Base-by-base conservation (phyloP, 306 rosid species). In the Dryas drummondii region DNA sequence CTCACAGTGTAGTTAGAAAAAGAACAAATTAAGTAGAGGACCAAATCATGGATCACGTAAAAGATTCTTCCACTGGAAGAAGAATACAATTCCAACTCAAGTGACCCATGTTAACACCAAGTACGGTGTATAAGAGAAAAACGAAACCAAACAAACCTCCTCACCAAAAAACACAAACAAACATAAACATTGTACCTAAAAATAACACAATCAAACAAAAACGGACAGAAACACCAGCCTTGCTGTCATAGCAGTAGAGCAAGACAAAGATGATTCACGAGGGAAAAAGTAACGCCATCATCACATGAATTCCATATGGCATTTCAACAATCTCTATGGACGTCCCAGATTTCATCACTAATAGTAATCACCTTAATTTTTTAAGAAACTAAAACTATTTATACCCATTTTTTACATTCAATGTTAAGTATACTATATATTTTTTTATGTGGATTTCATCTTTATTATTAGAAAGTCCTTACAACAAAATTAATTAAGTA, bases 261-360 rank as follows among this genome's bases (percentile, higher is more conserved):
- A 41, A 44, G 59, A 71, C 19, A 32, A 32, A 32, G 37, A 55
- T 17, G 66, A 71, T 53, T 71, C 76, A 71, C 76, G 76, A 42
- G 75, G 12, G 41, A 17, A 5, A 45, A 45, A 72, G 56, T 45
- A 46, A 5, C 5, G 49, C 49, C 49, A 37, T 15, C 19, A 2
- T 6, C 42, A 12, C 42, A 26, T 11, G 42, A 58, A 58, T 9
- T n/a, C 9, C 59, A n/a, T 6, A 22, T 22, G 22, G 22, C 22
- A 22, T 32, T 32, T 32, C 37, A 32, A 1, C 37, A 32, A 32
- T 32, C 37, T 32, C 37, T 32, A 32, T 32, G 37, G 37, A 32
- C 37, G 37, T 32, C 37, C 37, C 37, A 32, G 37, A 32, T 9
- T 55, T 3, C 59, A 54, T 6, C 9, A n/a, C 37, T 32, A 1